Conservation (phyloP, 106 monocot genomes). For the Chionographis japonica region DNA sequence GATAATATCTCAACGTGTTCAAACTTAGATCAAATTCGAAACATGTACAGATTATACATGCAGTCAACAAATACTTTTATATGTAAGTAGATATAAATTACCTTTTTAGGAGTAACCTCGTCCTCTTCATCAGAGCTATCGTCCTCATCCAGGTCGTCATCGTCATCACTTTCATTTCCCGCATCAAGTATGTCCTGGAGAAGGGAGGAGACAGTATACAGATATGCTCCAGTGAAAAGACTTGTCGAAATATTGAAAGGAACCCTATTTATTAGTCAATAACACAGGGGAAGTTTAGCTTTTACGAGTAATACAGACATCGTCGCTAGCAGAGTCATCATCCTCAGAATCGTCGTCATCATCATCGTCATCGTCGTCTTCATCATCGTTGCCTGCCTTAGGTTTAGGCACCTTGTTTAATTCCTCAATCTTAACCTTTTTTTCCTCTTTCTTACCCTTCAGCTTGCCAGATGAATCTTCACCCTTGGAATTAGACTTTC, state of each 20-base stretch:
- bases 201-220: not conserved
- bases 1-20: too few species aligned
- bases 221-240: not conserved
- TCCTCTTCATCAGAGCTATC: constrained; percentile 43
- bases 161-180: constrained; percentile 33
- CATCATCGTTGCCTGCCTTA: not conserved
- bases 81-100: not conserved
- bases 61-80: not conserved
- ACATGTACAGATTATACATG: not conserved
- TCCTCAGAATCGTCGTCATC: constrained; percentile 22
- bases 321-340: constrained; percentile 23
- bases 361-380: constrained; percentile 31
- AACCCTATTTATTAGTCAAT: not conserved
- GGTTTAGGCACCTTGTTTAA: constrained; percentile 12
- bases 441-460: not conserved
- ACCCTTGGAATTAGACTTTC: constrained; percentile 14
- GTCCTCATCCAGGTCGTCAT: constrained; percentile 36
- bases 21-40: too few species aligned
- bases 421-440: constrained; percentile 10
- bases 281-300: not conserved
- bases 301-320: not conserved
- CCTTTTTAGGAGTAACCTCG: constrained; percentile 43
- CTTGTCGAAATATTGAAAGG: not conserved
- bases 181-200: constrained; percentile 48
- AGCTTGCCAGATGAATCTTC: constrained; percentile 18